Percentiles rank a stretch among this genome's conserved stretches.
phyloP scores from a whole-genome alignment of 2,329 filamentous ascomycete species.

The Colletotrichum cordylinicola region DNA sequence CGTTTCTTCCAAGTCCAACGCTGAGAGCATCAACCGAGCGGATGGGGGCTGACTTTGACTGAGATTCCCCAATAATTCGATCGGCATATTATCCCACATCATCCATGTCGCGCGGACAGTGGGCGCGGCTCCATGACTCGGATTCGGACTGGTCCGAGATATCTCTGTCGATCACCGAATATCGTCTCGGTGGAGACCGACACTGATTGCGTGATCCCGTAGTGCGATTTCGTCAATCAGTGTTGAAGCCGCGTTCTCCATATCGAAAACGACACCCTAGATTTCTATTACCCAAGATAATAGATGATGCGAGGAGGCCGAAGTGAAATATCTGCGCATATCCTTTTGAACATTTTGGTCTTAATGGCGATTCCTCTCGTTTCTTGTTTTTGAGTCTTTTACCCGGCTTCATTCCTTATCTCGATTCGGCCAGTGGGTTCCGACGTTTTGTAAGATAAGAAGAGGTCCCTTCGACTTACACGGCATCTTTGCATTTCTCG shows the following conservation, averaged over 20 bases:
- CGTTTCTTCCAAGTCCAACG: background rate
- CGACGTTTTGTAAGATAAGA: background rate
- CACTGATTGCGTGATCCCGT: slow-evolving; percentile 10
- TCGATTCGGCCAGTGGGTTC: background rate
- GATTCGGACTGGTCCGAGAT: slow-evolving; percentile 15
- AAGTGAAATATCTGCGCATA: background rate
- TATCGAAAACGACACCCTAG: background rate
- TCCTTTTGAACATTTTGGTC: background rate
- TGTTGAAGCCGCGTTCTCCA: background rate
- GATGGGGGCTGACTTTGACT: background rate
- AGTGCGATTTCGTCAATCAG: slow-evolving; percentile 15
- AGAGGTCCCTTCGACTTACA: background rate
- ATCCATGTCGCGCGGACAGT: background rate
- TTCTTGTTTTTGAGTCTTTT: background rate
- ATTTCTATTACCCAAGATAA: background rate
- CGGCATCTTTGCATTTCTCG: background rate
- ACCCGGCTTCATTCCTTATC: background rate
- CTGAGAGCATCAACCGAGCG: background rate
- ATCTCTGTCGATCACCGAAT: background rate
- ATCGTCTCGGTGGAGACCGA: slow-evolving; percentile 9
- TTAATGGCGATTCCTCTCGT: background rate
- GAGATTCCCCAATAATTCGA: background rate
- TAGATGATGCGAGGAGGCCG: background rate
- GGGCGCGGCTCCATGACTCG: background rate
- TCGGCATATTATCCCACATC: background rate